Evolutionary conservation across 1,139 yeast species (phyloP), one percentile per base, ranked within the genome.

Genomic region (Kurtzmaniella quercitrusa): DNA sequence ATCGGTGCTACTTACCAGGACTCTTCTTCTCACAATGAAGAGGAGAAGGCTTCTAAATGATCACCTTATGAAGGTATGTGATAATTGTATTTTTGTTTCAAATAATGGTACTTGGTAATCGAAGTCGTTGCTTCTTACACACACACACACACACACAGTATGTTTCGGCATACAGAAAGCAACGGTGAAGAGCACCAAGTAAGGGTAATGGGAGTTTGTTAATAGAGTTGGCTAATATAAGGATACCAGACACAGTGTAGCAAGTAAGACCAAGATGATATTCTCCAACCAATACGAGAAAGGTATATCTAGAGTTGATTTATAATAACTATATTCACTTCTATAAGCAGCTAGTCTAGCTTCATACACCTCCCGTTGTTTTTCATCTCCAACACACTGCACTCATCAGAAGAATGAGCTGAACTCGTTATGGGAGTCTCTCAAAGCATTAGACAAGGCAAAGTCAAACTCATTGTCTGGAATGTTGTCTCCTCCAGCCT

Each of bases 361-460:
- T n/a, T n/a, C n/a, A n/a, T n/a, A n/a, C n/a, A n/a, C n/a, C n/a
- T n/a, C n/a, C n/a, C n/a, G n/a, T n/a, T n/a, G n/a, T n/a, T n/a
- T n/a, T 21, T 21, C 7, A 21, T 21, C 8, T 5, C 23, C 23
- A 21, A 21, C 8, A 21, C 23, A 4, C 31, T 14, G 9, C 34
- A 6, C n/a, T 11, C n/a, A 29, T 44, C 21, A 46, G 27, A 33
- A 57, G 39, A 57, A 55, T 38, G 59, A 54, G 38, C 52, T 59
- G 51, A 69, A 69, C 48, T 68, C 69, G 51, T 59, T 62, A 38
- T 59, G 62, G 24, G 73, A 64, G 43, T 65, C 65, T 36, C 54
- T 53, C 45, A 70, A 58, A 34, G 58, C 62, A 43, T 58, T 56
- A 36, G 63, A 55, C 41, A 72, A 55, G 3, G 63, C 59, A 4